Evolutionary conservation across 495 filamentous ascomycete species (phyloP), one percentile per base, ranked within the genome.

Genomic region (Hypomontagnella submonticulosa): DNA sequence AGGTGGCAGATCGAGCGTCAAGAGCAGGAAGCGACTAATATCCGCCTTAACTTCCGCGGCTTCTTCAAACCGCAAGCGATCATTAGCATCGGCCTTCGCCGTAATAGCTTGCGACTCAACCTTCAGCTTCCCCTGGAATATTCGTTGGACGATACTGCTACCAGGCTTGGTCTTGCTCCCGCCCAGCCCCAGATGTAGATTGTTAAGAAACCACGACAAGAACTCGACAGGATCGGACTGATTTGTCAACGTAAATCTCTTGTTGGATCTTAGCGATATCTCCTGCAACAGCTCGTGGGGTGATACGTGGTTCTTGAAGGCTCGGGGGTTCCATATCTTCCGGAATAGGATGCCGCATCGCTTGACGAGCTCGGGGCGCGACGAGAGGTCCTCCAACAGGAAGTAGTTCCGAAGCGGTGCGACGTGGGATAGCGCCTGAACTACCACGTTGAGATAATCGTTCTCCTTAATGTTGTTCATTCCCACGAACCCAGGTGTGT

Each of bases 401-500:
- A 97, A 88, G 77, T 86, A 97, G 72, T 98, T 97, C 32, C 96
- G 90, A 49, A 99, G 83, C 1, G 96, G 95, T 4, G 87, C 76
- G 18, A 97, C 91, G 77, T 99, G 95, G 1, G 93, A 88, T 11
- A 99, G 83, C 10, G 95, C 88, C 71, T 99, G 96, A n/a, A 95
- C 88, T 5, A 97, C 87, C 5, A 97, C 94, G 72, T 99, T 99
- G 67, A 98, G 83, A 77, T 98, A 99, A 77, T 99, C 95, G 77
- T 99, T 99, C 47, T 92, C 92, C 75, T 99, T 99, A 81, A 99
- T 98, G 75, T 99, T 97, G 81, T 99, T 98, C 89, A 99, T 92
- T 61, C 95, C 95, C 63, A 99, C 93, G 73, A 97, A 99, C 3
- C 95, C 92, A 63, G 92, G 95, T 63, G 88, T 88, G 75, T 98